Evolutionary conservation across 371 early-diverging fungal species (phyloP), one percentile per base, ranked within the genome.

Genomic region (Mortierella sp.): DNA sequence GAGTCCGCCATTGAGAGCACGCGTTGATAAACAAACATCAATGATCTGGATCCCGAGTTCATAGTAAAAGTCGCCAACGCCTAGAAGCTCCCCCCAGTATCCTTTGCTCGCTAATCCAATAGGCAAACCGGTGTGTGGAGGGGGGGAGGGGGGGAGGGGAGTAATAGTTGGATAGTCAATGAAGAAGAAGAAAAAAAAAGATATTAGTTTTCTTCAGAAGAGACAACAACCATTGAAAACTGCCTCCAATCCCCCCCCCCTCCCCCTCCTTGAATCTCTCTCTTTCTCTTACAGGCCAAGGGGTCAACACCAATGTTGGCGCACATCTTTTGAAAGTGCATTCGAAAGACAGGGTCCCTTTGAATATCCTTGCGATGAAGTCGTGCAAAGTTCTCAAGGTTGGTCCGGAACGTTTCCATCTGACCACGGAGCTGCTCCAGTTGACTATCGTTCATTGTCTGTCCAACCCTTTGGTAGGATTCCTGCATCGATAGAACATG

Each of bases 21-120:
- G 81, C 0, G 95, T 94, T 13, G 86, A 84, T 23, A 96, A 83
- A 61, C 97, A 98, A 0, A 90, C 87, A 61, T 96, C 96, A 27
- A 94, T 90, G 45, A 96, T 91, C 68, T 96, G 97, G 21, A 98
- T 90, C 1, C 92, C 95, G 7, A 98, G 84, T 54, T 97, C 97
- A 69, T 95, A 96, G 80, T 98, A 98, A 81, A 97, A 98, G 72
- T 98, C 98, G n/a, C 98, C 96, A 0, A 97, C 90, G 0, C 98
- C 98, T 7, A 98, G 82, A 21, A 97, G 78, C 60, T 95, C 96
- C 0, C 94, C 89, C 96, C 96, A 96, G 66, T 94, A 94, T 27
- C 96, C 95, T 79, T 98, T 98, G 67, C 94, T 94, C 24, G 97
- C 94, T 93, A 64, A 10, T 27, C 52, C n/a, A 52, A n/a, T 18